phyloP scores from a whole-genome alignment of 2,329 filamentous ascomycete species.

The Apiospora marii region DNA sequence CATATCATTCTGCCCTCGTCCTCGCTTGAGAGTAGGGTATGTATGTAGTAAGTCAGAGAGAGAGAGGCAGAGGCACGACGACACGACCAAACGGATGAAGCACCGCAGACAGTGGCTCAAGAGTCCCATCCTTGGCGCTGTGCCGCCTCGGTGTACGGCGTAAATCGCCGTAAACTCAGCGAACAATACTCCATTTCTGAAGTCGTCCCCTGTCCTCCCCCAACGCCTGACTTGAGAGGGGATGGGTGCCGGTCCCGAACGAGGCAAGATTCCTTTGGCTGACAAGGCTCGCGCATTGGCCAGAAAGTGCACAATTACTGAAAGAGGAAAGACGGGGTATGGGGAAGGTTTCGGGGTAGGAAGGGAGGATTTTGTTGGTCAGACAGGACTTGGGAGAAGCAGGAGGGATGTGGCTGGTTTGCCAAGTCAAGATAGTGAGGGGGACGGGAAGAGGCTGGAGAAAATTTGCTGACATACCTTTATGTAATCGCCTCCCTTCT shows the following conservation, averaged over 20 bases:
- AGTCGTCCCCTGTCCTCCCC: background rate
- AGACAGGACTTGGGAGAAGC: background rate
- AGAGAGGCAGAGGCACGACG: background rate
- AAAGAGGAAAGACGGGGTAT: background rate
- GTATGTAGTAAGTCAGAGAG: background rate
- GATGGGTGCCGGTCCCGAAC: background rate
- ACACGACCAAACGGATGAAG: background rate
- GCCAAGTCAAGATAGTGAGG: background rate
- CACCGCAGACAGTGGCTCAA: background rate
- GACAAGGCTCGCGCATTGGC: background rate
- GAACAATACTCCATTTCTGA: background rate
- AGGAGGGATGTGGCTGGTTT: background rate
- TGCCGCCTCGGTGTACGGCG: conserved; percentile 3
- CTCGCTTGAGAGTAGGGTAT: conserved; percentile 2
- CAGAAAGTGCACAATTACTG: background rate
- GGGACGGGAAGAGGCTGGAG: conserved; percentile 25
- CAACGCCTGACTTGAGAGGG: background rate
- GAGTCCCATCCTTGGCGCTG: background rate
- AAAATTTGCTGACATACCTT: conserved; percentile 64
- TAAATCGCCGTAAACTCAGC: conserved; percentile 11
- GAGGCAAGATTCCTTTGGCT: background rate
- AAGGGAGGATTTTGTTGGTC: background rate
- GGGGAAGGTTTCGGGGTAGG: background rate
- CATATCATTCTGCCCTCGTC: background rate
- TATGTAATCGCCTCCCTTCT: conserved; percentile 94